phyloP scores from a whole-genome alignment of 768 basidiomycete genomes.

The Paxillus rubicundulus region DNA sequence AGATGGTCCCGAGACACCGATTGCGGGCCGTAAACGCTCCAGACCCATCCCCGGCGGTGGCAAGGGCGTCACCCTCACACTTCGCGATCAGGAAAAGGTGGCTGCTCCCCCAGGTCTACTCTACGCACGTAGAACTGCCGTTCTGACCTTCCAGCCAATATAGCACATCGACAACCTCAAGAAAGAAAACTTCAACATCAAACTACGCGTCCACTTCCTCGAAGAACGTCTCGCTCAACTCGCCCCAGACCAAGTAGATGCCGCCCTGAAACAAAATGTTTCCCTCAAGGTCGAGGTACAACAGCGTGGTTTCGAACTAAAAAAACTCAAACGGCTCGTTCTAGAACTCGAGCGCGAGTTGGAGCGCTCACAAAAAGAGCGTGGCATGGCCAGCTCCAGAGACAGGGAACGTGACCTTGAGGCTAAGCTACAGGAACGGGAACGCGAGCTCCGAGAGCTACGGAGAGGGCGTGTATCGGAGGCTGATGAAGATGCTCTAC shows the following conservation, averaged over 20 bases:
- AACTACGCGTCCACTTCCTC: constrained; percentile 92
- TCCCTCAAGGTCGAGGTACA: constrained; percentile 91
- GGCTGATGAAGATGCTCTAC: constrained; percentile 50
- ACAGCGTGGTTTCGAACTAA: constrained; percentile 85
- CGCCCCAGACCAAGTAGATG: constrained; percentile 90
- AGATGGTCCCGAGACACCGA: constrained; percentile 51
- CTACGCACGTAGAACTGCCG: neutral
- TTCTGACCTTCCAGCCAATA: neutral
- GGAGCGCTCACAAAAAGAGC: constrained; percentile 61
- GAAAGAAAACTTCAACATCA: constrained; percentile 97
- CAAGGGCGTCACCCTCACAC: constrained; percentile 57
- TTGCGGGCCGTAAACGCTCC: constrained; percentile 45
- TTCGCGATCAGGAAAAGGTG: constrained; percentile 97
- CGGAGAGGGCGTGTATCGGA: constrained; percentile 44
- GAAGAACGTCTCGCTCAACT: constrained; percentile 89
- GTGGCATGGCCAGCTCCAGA: constrained; percentile 36
- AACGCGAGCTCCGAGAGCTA: constrained; percentile 66
- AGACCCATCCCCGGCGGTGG: constrained; percentile 25
- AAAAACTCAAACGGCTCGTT: constrained; percentile 87
- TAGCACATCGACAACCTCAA: constrained; percentile 94
- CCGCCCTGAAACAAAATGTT: constrained; percentile 88
- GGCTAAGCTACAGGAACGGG: constrained; percentile 69
- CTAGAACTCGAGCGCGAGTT: constrained; percentile 81
- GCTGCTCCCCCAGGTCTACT: neutral
- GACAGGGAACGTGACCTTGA: constrained; percentile 74